Base-by-base conservation (phyloP, 2,329 filamentous ascomycete species). In the Epicoccum sorghinum region DNA sequence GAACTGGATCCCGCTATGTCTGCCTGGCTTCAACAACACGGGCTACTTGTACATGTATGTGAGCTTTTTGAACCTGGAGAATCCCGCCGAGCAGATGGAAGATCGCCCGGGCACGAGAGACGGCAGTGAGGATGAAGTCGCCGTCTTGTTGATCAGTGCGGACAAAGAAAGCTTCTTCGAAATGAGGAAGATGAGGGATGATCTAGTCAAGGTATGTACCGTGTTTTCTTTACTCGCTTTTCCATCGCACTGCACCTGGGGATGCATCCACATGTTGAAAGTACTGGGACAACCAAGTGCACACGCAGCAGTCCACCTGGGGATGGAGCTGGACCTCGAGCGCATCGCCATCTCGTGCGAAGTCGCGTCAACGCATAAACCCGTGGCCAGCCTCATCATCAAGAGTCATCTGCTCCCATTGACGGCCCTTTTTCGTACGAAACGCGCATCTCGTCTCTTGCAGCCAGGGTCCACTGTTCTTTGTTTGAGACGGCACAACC, bases 41-140 rank as follows among this genome's bases (percentile, higher is more conserved):
- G 96, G 95, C 24, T 99, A 96, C 71, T 82, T 99, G 1, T 97
- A 99, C 79, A 98, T 99, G 92, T 99, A 98, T 70, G 95, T 99
- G 71, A 96, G 91, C 79, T 99, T 98, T 73, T 84, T 99, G 58
- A 87, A 91, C 63, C 80, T 85, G 33, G 79, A 82, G 38, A 75
- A 80, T 14, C 68, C 66, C 23, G 79, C 75, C 29, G 78, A 75
- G 49, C 75, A 74, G 25, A 72, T 76, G 74, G 69, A 64, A 65
- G 74, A 77, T 54, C 68, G 75, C 5, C 74, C 76, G 12, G 51
- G 66, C 46, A 73, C 67, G 22, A 67, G 62, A 33, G 66, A 69
- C 4, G 70, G 71, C 8, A 68, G 69, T 44, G 87, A 91, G 45
- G 88, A 95, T 60, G 83, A 85, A 24, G 87, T 96, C n/a, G 95